Base-by-base conservation (phyloP, 1,284 basidiomycete species). In the Cutaneotrichosporon cutaneum region DNA sequence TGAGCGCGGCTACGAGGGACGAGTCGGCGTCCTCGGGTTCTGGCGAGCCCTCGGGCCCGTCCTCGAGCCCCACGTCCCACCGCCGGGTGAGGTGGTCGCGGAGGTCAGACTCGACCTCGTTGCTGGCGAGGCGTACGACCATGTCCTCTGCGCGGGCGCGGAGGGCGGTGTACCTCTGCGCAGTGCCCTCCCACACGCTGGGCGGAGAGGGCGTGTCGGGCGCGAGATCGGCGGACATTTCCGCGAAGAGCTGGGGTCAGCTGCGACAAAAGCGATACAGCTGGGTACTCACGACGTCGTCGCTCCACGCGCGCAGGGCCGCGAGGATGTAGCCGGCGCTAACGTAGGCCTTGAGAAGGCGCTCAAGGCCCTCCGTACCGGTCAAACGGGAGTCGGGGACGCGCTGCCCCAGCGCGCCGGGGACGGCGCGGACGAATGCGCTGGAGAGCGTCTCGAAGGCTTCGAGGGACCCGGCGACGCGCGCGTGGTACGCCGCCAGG, bases 381-480 rank as follows among this genome's bases (percentile, higher is more conserved):
- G 90, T 91, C 64, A 92, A 65, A 35, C 59, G 52, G 7, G 52
- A 11, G 39, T 58, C 57, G 5, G 45, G 30, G 18, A 27, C 36
- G 2, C 62, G 50, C 11, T 57, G 45, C 1, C 51, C 56, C 35
- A 94, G 82, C 5, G 90, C 91, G 5, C 94, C 95, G 0, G 95
- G 94, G 7, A 98, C 92, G 3, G 89, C 90, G 5, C 93, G 88
- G 32, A 94, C 85, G 68, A 99, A 87, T 0, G 88, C 86, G 21
- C 89, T 91, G 1, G 92, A 91, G 4, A 96, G 81, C 0, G 88
- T 89, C 77, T 98, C 95, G 70, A 97, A 97, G 0, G 94, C 94
- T 70, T 97, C 93, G 11, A 98, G 81, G 3, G 92, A 92, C 5
- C 89, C 86, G 0, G 86, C 83, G 72, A 99, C 87, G 16, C 94